These are phyloP conservation scores for Lichtheimia corymbifera DNA, from an alignment of 371 early-diverging fungal genomes.

Conservation along the genomic window DNA sequence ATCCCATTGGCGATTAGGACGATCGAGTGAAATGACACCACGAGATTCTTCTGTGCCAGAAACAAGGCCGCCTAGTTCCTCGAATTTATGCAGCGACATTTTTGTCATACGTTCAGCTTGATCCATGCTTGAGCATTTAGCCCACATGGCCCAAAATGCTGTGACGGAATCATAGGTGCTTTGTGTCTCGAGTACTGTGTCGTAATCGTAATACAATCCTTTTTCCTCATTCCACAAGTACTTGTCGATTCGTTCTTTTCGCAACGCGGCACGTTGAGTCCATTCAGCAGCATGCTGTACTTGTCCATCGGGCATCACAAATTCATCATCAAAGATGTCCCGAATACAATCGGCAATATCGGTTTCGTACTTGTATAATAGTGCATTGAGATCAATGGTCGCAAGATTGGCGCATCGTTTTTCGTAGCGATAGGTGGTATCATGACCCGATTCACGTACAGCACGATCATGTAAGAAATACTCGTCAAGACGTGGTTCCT, in stretches of 20 bases:
- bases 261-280: conserved; percentile 55
- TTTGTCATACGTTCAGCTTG: conserved; percentile 64
- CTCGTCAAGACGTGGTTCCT: conserved; percentile 85
- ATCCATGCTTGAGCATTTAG: conserved; percentile 63
- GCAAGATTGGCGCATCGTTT: conserved; percentile 88
- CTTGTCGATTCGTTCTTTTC: conserved; percentile 60
- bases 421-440: conserved; percentile 95
- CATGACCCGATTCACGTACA: conserved; percentile 96
- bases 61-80: conserved; percentile 87
- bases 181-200: conserved; percentile 54
- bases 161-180: conserved; percentile 75
- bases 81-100: conserved; percentile 67
- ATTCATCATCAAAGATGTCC: conserved; percentile 65
- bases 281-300: conserved; percentile 51
- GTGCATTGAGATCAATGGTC: conserved; percentile 88
- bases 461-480: conserved; percentile 98
- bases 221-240: conserved; percentile 71
- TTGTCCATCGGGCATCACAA: conserved; percentile 48
- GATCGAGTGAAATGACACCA: conserved; percentile 70
- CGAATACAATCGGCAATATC: conserved; percentile 82
- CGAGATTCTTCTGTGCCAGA: conserved; percentile 88
- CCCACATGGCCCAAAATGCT: conserved; percentile 77
- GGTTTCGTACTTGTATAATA: conserved; percentile 93
- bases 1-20: conserved; percentile 98
- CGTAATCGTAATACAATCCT: conserved; percentile 65